Percentiles rank a stretch among this genome's conserved stretches.
Conservation (phyloP, 2,329 filamentous ascomycete species). For the Ceratocystis ficicola region DNA sequence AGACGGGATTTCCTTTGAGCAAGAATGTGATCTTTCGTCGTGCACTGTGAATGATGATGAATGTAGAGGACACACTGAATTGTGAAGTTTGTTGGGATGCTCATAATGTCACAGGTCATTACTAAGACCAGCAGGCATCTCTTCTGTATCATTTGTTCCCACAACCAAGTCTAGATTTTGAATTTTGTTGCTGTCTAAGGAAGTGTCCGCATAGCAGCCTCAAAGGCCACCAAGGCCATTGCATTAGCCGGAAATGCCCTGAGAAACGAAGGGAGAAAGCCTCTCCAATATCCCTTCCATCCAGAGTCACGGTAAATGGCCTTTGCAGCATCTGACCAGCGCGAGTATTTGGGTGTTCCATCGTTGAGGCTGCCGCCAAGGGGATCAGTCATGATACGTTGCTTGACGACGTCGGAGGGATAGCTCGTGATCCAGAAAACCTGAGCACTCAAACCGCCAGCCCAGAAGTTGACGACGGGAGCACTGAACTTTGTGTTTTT, state of each 20-base stretch:
- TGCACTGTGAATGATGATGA: not conserved
- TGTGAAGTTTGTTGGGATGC: not conserved
- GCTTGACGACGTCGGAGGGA: constrained; percentile 86
- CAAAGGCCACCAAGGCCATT: constrained; percentile 84
- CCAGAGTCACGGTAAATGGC: constrained; percentile 68
- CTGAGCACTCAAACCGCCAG: constrained; percentile 83
- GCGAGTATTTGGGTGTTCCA: constrained; percentile 53
- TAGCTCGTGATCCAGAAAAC: constrained; percentile 91
- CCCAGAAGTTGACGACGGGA: constrained; percentile 91
- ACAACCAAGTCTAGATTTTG: no score
- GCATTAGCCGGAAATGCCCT: constrained; percentile 93
- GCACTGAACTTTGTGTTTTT: constrained; percentile 57
- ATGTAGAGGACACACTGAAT: no score
- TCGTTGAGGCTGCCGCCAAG: constrained; percentile 59
- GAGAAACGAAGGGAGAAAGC: constrained; percentile 86
- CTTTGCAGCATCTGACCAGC: constrained; percentile 68
- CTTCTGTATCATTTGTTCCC: no score
- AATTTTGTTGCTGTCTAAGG: constrained; percentile 29
- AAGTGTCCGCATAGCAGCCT: constrained; percentile 68
- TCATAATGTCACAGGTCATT: not conserved
- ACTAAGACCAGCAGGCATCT: no score
- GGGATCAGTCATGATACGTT: constrained; percentile 92
- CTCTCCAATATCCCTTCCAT: constrained; percentile 75
- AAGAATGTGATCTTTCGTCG: not conserved
- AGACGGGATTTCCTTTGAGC: no score